Evolutionary conservation across 257 asterid genomes (phyloP), one percentile per base, ranked within the genome.

Genomic region (Ophiorrhiza pumila): DNA sequence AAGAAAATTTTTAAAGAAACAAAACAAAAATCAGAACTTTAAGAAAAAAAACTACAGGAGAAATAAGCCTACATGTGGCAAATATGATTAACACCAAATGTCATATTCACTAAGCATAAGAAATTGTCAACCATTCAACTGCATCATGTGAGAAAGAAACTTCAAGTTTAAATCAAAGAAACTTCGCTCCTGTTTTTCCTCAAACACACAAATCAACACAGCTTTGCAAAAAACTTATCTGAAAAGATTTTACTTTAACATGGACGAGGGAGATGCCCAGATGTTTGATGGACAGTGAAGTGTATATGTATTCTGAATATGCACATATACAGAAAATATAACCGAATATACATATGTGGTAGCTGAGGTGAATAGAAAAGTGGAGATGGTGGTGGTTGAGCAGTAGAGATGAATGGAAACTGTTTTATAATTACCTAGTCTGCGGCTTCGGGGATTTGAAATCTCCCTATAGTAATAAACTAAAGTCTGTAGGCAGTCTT

Each of bases 1-100:
- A 74, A 65, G 53, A 71, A 69, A 64, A 70, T 42, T 70, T 23
- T 72, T 14, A 57, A 70, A 76, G 27, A 67, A 64, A 52, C 12
- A 37, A 50, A 14, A 32, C 18, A 17, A 59, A 18, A 17, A 42
- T 23, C 22, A 55, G n/a, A 66, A 60, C 56, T 8, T 3, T 9
- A 60, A 65, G 78, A 22, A 64, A 14, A 11, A 42, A 41, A 20
- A 22, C 34, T 35, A 17, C 49, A 55, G 17, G 34, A 50, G 7
- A 18, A 32, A 11, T 18, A 10, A n/a, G 23, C 23, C 68, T 20
- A 7, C 56, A 53, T 23, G 22, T 5, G 35, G 39, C 10, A 5
- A 41, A 4, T 39, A 11, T 42, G 35, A 57, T 57, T 2, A 25
- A 57, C 0, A 29, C 9, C 35, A 23, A 68, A 68, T 45, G 42